Conservation (phyloP, 2,329 filamentous ascomycete species). For the Aphanocladium album region DNA sequence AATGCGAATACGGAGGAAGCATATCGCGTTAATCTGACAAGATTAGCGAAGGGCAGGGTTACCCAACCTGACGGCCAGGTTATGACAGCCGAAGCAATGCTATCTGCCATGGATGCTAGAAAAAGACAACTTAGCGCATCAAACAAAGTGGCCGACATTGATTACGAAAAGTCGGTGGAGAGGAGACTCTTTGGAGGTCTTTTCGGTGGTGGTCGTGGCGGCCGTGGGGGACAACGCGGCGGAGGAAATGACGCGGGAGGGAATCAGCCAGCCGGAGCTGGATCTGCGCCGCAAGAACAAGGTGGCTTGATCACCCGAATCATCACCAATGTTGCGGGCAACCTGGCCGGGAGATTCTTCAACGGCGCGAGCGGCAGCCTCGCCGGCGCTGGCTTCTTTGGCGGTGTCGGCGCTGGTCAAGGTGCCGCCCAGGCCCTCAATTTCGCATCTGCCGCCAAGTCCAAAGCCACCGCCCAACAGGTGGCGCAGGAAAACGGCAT, state of each 20-base stretch:
- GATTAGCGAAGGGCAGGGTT: neutral
- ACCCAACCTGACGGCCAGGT: neutral
- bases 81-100: neutral
- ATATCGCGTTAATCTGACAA: slow-evolving; percentile 9
- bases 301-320: neutral
- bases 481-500: slow-evolving; percentile 25
- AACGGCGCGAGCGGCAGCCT: slow-evolving; percentile 7
- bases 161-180: neutral
- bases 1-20: slow-evolving; percentile 14
- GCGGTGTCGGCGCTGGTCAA: slow-evolving; percentile 22
- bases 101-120: neutral
- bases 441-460: slow-evolving; percentile 15
- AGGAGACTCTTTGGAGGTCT: neutral
- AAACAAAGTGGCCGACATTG: neutral
- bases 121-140: neutral
- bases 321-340: slow-evolving; percentile 7
- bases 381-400: slow-evolving; percentile 19
- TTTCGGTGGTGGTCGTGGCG: neutral
- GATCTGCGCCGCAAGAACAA: neutral
- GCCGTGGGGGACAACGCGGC: neutral
- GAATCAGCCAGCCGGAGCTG: neutral
- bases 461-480: slow-evolving; percentile 16
- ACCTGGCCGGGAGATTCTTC: slow-evolving; percentile 4
- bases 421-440: slow-evolving; percentile 22
- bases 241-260: neutral